Evolutionary conservation across 1,284 basidiomycete species (phyloP), one percentile per base, ranked within the genome.

Genomic region (Sphagnurus paluster): DNA sequence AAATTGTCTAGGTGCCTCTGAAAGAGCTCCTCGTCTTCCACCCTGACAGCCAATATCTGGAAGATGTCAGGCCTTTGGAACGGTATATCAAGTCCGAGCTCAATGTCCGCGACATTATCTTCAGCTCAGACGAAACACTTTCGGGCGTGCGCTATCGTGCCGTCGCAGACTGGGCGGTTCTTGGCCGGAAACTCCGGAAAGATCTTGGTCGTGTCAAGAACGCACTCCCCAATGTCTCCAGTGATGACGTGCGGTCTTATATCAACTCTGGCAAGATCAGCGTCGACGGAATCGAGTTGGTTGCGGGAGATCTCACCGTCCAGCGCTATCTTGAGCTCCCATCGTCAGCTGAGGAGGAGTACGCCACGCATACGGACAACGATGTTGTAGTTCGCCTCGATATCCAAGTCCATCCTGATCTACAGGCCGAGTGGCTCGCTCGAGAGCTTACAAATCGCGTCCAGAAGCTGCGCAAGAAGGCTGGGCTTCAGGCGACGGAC

Each of bases 11-110:
- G 90, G 93, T 90, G 4, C 97, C 97, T 1, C 75, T 99, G 50
- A 92, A 89, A 63, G 94, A 98, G 66, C 79, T 99, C 36, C 72
- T 96, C 50, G 84, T 99, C 48, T 99, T 96, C 89, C 95, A 99
- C 67, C 82, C 90, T 33, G 87, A 94, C 52, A 66, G 77, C 46
- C 76, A 87, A 63, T 99, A 93, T 71, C 79, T 98, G 48, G 81
- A 82, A 39, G 97, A 99, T 63, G 86, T 93, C 62, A 79, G 80
- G 56, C 85, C 88, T 13, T 77, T 99, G 46, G 84, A 92, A 58
- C 76, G 84, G 43, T 99, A 99, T 74, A 87, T 99, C 59, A 78
- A 87, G 60, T 95, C 93, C 34, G 97, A 99, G 69, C 85, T 99
- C 62, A 99, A 99, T 70, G 84, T 99, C 44, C 90, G 92, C 42